A percentile compares a stretch with the other conserved stretches of the same genome.
These are phyloP conservation scores for Sicyos baderoa DNA, from an alignment of 306 rosid species.

Conservation along the genomic window DNA sequence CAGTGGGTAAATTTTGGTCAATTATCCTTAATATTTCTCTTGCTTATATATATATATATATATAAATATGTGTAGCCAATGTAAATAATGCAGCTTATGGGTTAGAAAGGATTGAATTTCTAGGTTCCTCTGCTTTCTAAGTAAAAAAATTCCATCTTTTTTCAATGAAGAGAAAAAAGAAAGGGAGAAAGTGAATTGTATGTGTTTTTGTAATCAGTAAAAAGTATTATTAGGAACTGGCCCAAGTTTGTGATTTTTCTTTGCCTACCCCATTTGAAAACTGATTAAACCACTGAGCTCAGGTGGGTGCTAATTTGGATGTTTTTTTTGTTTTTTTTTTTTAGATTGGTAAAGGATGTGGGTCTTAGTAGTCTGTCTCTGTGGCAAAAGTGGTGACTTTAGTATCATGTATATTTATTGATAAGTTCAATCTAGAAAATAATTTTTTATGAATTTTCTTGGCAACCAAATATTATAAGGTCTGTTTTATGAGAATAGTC, in stretches of 20 bases:
- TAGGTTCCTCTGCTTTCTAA: neutral
- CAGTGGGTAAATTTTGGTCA: constrained; percentile 9
- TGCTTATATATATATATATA: neutral
- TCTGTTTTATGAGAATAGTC: no score
- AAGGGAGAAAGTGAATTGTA: constrained; percentile 5
- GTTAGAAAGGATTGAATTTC: constrained; percentile 11
- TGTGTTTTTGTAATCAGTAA: constrained; percentile 14
- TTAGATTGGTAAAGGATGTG: neutral
- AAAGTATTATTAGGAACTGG: neutral
- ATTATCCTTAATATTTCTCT: constrained; percentile 11
- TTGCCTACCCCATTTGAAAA: neutral
- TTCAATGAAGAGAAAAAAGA: neutral
- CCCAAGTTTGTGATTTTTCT: constrained; percentile 11
- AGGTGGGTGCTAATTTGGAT: constrained; percentile 13
- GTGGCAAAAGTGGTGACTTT: constrained; percentile 16
- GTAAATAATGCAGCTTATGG: constrained; percentile 9
- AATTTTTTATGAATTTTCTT: neutral
- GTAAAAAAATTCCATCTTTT: constrained; percentile 12
- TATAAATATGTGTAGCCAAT: constrained; percentile 4
- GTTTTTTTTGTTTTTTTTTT: constrained; percentile 1
- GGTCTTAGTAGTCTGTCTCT: constrained; percentile 5
- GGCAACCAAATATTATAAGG: constrained; percentile 17
- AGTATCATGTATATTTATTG: no score
- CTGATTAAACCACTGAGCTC: neutral
- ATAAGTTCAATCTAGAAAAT: no score